Evolutionary conservation across 306 rosid genomes (phyloP).

Genomic region (Datisca glomerata): DNA sequence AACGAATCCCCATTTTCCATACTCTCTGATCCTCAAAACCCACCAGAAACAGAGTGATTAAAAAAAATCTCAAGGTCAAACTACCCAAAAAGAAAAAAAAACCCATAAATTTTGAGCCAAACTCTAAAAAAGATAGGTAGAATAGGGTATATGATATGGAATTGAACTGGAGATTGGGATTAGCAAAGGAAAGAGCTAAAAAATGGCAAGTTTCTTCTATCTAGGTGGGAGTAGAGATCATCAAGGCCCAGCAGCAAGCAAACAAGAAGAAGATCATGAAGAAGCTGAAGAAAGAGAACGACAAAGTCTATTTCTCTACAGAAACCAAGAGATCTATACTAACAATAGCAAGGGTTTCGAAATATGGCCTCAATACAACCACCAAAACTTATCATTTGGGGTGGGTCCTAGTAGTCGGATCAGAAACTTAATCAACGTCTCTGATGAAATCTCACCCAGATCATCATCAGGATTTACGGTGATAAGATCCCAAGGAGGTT

Average conservation of each 20-base stretch:
- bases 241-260: constrained; percentile 7
- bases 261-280: constrained; percentile 14
- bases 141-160: neutral
- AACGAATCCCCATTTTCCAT: too few species aligned
- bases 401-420: constrained; percentile 46
- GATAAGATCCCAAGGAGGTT: constrained; percentile 45
- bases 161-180: constrained; percentile 1
- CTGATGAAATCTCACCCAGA: constrained; percentile 47
- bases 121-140: neutral
- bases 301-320: constrained; percentile 28
- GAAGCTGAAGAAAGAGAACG: neutral
- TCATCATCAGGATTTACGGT: constrained; percentile 54
- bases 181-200: neutral
- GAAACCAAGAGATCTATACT: constrained; percentile 72
- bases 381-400: constrained; percentile 47
- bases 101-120: neutral
- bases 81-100: too few species aligned
- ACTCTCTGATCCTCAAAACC: too few species aligned
- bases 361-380: constrained; percentile 73
- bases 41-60: neutral
- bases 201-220: constrained; percentile 6
- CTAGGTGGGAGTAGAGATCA: neutral
- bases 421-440: constrained; percentile 20
- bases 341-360: constrained; percentile 41
- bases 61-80: too few species aligned